A percentile compares a stretch with the other conserved stretches of the same genome.
Conservation (phyloP, 129 eudicot species). For the Escallonia rubra region DNA sequence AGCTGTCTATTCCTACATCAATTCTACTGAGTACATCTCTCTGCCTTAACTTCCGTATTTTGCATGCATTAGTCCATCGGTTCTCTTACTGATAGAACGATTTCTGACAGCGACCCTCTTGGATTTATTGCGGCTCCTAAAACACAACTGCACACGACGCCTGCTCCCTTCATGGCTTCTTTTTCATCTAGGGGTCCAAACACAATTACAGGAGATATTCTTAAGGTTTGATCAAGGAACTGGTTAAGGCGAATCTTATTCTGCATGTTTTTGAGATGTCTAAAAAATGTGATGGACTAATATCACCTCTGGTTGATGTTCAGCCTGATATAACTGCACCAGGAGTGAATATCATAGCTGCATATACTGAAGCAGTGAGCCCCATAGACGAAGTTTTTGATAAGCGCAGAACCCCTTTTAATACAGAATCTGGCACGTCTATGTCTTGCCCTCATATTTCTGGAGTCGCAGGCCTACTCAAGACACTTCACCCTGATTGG, state of each 20-base stretch:
- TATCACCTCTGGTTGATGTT: constrained; percentile 1
- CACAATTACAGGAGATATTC: constrained; percentile 55
- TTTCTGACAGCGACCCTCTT: constrained; percentile 37
- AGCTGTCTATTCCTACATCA: constrained; percentile 24
- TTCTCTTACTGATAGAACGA: background rate
- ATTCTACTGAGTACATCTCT: constrained; percentile 1
- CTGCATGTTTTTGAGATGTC: no score
- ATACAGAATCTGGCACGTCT: constrained; percentile 63
- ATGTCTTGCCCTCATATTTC: constrained; percentile 94
- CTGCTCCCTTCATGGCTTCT: constrained; percentile 71
- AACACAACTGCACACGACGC: constrained; percentile 27
- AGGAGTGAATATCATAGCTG: constrained; percentile 77
- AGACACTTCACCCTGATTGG: constrained; percentile 66
- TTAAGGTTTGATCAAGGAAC: constrained; percentile 40
- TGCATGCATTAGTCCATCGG: no score
- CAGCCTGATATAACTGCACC: constrained; percentile 95
- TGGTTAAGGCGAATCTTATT: no score
- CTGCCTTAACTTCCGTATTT: no score
- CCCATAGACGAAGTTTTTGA: constrained; percentile 18
- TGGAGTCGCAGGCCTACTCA: constrained; percentile 75
- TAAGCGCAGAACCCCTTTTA: constrained; percentile 32
- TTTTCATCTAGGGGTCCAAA: constrained; percentile 89
- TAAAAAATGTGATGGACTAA: no score
- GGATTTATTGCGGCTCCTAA: constrained; percentile 42
- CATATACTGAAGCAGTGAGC: constrained; percentile 42